Evolutionary conservation across 345 rosid species (phyloP), one percentile per base, ranked within the genome.

Genomic region (Ceriops zippeliana): DNA sequence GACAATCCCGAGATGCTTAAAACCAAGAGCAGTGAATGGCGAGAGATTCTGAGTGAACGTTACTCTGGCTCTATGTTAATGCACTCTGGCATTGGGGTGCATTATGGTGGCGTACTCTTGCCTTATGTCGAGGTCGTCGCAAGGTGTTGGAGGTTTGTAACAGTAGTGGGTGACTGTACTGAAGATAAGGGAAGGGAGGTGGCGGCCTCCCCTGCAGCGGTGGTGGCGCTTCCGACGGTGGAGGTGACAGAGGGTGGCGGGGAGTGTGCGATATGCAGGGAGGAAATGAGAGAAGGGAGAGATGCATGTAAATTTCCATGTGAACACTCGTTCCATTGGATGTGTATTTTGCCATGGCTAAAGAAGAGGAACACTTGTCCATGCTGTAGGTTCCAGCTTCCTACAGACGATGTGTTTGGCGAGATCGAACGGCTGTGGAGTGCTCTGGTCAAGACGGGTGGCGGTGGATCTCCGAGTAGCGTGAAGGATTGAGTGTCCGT

Each of bases 341-440:
- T 76, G 61, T 95, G 97, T 70, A 84, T 88, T 5, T 58, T 95
- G 84, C 90, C 87, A 5, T 95, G 99, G 99, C 72, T 95, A 21
- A 74, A 75, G 72, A 86, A 86, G 82, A 87, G 81, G 80, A 91
- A 88, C 79, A 91, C 90, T 54, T 95, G 99, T 67, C 99, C 97
- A 0, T 89, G 82, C 54, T 95, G 99, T 81, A 75, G 99, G 84
- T 87, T 85, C 70, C 86, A 77, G 80, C 92, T 95, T 24, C 99
- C 97, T 5, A 78, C 92, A 4, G 97, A 95, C 56, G 96, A 95
- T 76, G 87, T 84, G 20, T 77, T 79, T 32, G 83, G 79, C 0
- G 99, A 95, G 87, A 84, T 95, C 87, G 79, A 75, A 69, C 96
- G 99, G 86, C 81, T 90, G 24, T 90, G 99, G 99, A 75, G 59